Percentiles rank a stretch among this genome's conserved stretches.
phyloP scores from a whole-genome alignment of 1,139 yeast genomes.

The Arxiozyma bovina region DNA sequence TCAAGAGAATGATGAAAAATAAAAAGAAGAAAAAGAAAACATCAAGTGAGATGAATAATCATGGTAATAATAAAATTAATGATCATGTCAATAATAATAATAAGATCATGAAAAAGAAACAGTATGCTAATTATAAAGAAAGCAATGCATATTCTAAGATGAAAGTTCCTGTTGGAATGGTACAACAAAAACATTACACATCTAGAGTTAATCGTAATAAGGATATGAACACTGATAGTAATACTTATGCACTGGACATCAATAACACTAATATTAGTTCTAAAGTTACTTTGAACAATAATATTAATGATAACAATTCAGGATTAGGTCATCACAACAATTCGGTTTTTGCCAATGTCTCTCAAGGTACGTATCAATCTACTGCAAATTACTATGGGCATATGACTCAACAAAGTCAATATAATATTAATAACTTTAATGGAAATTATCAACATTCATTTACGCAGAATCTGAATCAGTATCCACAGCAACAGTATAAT shows the following conservation, averaged over 20 bases:
- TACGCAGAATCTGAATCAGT: background rate
- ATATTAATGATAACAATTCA: background rate
- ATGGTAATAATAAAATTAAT: conserved; percentile 25
- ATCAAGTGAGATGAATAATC: conserved; percentile 29
- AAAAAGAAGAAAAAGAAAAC: conserved; percentile 44
- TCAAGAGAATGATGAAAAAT: conserved; percentile 42
- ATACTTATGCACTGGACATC: conserved; percentile 3
- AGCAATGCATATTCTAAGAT: conserved; percentile 4
- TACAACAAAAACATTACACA: conserved; percentile 12
- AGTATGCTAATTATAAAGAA: background rate
- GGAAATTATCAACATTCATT: conserved; percentile 1
- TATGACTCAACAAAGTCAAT: conserved; percentile 15
- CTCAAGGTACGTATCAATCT: conserved; percentile 9
- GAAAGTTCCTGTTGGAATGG: conserved; percentile 15
- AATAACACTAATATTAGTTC: background rate
- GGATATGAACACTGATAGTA: conserved; percentile 8
- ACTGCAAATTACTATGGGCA: conserved; percentile 5
- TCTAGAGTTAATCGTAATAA: conserved; percentile 16
- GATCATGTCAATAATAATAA: conserved; percentile 3
- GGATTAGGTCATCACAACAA: background rate
- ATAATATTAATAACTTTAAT: background rate
- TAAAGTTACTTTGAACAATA: background rate
- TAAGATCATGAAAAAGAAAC: conserved; percentile 8
- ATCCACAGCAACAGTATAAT: background rate
- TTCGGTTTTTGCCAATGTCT: background rate